phyloP scores from a whole-genome alignment of 2,329 filamentous ascomycete genomes.

The Bisporella sp. region DNA sequence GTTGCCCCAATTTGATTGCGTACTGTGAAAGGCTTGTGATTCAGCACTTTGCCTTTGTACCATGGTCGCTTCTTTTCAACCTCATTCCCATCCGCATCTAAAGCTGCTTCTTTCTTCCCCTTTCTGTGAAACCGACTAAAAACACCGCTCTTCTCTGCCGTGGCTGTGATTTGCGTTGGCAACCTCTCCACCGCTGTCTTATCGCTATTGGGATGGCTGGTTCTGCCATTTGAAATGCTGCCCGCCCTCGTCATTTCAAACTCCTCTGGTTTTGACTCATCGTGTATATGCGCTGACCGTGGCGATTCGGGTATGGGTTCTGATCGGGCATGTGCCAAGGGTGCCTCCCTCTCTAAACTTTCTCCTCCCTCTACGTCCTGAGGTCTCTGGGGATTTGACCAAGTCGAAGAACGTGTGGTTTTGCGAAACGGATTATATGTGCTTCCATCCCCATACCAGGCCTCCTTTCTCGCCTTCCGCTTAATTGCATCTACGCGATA shows the following conservation, averaged over 20 bases:
- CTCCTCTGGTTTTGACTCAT: constrained; percentile 10
- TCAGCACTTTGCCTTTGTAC: constrained; percentile 32
- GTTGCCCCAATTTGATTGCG: constrained; percentile 66
- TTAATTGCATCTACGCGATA: constrained; percentile 18
- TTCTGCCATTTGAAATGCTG: constrained; percentile 3
- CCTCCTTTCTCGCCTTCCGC: constrained; percentile 24
- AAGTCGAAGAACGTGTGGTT: constrained; percentile 17
- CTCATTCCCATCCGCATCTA: constrained; percentile 9
- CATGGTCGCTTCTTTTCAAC: constrained; percentile 19
- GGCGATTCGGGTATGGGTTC: constrained; percentile 14
- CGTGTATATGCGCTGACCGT: not conserved
- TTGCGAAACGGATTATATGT: constrained; percentile 24
- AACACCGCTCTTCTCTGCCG: constrained; percentile 9
- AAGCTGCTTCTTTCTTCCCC: constrained; percentile 7
- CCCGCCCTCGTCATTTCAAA: constrained; percentile 10
- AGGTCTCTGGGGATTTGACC: constrained; percentile 1
- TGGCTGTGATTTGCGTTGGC: not conserved
- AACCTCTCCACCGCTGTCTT: constrained; percentile 9
- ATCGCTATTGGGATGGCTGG: constrained; percentile 11
- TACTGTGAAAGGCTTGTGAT: constrained; percentile 44
- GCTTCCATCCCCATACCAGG: constrained; percentile 21
- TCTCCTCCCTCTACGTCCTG: not conserved
- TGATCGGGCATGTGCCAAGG: constrained; percentile 12
- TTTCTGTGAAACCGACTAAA: not conserved
- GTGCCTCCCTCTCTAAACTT: constrained; percentile 10